phyloP scores from a whole-genome alignment of 768 basidiomycete genomes.

The Lactifluus subvellereus region DNA sequence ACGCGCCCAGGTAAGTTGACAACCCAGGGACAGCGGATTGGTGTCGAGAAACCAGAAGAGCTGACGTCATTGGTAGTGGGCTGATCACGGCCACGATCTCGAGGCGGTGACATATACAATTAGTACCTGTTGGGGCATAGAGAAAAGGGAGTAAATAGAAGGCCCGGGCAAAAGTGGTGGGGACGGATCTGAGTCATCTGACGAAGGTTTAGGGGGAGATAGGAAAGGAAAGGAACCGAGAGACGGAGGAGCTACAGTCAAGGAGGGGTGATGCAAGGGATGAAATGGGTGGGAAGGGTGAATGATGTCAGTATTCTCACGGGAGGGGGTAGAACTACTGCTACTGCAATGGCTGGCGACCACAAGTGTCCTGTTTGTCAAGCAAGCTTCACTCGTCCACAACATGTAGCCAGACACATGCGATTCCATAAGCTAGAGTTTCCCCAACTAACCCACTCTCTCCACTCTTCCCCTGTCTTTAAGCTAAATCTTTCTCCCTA shows the following conservation, averaged over 20 bases:
- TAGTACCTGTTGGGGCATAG: neutral
- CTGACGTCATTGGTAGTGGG: too few relatives aligned
- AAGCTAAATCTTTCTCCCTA: too few relatives aligned
- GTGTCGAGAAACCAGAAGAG: neutral
- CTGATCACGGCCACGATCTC: too few relatives aligned
- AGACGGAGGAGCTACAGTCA: too few relatives aligned
- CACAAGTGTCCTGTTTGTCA: slow-evolving; percentile 85
- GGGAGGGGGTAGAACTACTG: neutral
- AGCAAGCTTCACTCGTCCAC: slow-evolving; percentile 81
- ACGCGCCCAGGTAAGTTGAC: slow-evolving; percentile 69
- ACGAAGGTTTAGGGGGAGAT: too few relatives aligned
- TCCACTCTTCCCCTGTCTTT: too few relatives aligned
- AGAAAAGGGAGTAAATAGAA: neutral
- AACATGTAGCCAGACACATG: slow-evolving; percentile 88
- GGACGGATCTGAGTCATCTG: too few relatives aligned
- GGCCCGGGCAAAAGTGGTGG: neutral
- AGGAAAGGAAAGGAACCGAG: neutral
- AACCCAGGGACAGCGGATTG: neutral
- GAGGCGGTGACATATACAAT: slow-evolving; percentile 11
- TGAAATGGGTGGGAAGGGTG: too few relatives aligned
- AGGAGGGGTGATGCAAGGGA: too few relatives aligned
- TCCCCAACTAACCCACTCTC: slow-evolving; percentile 7
- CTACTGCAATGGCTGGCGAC: slow-evolving; percentile 60
- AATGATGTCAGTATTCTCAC: slow-evolving; percentile 20
- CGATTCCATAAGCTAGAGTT: slow-evolving; percentile 65